Base-by-base conservation (phyloP, 139 green algal species). In the Micractinium sp. region DNA sequence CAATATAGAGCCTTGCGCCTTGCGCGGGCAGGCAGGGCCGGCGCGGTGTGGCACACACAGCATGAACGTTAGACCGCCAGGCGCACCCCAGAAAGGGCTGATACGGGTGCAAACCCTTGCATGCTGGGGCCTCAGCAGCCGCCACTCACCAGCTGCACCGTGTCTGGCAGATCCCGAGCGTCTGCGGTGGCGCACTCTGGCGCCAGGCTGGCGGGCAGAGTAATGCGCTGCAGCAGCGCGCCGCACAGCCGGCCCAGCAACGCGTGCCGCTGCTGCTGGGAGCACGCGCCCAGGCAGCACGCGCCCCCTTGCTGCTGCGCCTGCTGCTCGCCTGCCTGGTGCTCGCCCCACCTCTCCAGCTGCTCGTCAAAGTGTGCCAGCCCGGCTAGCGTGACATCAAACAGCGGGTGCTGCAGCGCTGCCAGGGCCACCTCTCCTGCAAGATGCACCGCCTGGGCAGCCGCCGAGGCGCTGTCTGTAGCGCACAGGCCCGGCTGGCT, bases 121-220 rank as follows among this genome's bases (percentile, higher is more conserved):
- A 20, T 25, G 63, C 63, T n/a, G 63, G 22, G 63, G 22, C 23
- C 22, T 25, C 63, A 15, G n/a, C 31, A 78, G 33, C 23, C 36
- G 25, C 19, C 29, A n/a, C 93, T 73, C 90, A 95, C 93, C 92
- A 89, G 91, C 33, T 90, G 89, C 60, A 93, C 91, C 1, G 92
- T 86, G 29, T 93, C 93, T 3, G 94, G 94, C 25, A 96, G 78
- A 74, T 96, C 94, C 4, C 94, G 41, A 4, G 93, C 93, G 69
- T 96, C 94, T 0, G 94, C 94, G 9, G 93, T 96, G 25, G 90
- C 85, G 3, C 47, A 75, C 9, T 33, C 75, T 19, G 73, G 29
- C 22, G 90, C 77, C 41, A 90, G 87, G 23, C 77, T 83, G 0
- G 88, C 80, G 4, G 78, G 71, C 38, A 96, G 92, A 23, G 86